Evolutionary conservation across 2,329 filamentous ascomycete genomes (phyloP).

Genomic region (Cercospora sesami): DNA sequence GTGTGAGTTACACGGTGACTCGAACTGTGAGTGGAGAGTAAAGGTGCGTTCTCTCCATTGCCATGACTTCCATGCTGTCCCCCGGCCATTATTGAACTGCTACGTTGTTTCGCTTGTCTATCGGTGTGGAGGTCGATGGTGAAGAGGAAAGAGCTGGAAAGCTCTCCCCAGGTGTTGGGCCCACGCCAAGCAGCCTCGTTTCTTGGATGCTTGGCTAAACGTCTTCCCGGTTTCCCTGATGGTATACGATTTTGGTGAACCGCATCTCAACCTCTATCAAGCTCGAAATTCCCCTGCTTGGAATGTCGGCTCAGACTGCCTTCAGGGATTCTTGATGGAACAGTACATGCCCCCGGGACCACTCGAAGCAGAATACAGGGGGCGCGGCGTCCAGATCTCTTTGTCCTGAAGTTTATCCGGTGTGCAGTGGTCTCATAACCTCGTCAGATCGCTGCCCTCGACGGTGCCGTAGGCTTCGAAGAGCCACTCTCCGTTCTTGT

Average conservation of each 20-base stretch:
- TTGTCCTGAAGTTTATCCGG: neutral
- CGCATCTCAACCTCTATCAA: neutral
- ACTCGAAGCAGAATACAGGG: neutral
- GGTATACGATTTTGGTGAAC: neutral
- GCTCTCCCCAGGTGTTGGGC: neutral
- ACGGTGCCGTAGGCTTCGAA: neutral
- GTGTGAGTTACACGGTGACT: conserved; percentile 22
- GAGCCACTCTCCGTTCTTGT: neutral
- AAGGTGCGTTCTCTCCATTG: conserved; percentile 17
- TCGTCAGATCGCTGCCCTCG: neutral
- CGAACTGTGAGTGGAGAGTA: conserved; percentile 12
- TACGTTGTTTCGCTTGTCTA: neutral
- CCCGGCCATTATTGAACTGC: neutral
- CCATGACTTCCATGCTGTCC: conserved; percentile 1
- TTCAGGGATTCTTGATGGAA: neutral
- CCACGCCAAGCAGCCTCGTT: conserved; percentile 7
- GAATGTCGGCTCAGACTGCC: neutral
- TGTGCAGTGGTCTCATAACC: neutral
- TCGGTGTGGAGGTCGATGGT: neutral
- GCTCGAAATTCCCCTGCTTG: neutral
- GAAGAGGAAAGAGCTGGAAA: neutral
- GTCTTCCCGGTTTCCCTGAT: neutral
- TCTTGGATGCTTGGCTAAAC: neutral
- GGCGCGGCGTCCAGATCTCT: neutral
- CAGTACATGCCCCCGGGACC: neutral